Evolutionary conservation across 441 rosid species (phyloP).

Genomic region (Populus hybrid): DNA sequence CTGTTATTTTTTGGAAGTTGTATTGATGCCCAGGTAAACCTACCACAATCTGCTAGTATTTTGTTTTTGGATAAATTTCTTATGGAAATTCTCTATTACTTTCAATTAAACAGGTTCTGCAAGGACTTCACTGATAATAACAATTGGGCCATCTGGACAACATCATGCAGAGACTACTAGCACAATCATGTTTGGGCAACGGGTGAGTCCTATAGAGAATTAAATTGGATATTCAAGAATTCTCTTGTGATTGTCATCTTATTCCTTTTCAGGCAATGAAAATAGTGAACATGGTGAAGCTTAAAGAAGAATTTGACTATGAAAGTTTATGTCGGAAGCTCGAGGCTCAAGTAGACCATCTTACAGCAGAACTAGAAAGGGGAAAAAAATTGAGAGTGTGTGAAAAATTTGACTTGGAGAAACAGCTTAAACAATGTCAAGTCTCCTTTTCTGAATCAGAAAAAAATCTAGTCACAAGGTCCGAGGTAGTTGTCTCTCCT

Average conservation of each 20-base stretch:
- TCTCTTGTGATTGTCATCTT: neutral
- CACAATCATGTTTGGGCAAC: conserved; percentile 91
- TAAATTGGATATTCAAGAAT: neutral
- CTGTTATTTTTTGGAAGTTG: neutral
- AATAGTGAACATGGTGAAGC: conserved; percentile 81
- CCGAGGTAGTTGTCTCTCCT: conserved; percentile 68
- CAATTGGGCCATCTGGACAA: conserved; percentile 80
- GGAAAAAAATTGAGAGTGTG: conserved; percentile 58
- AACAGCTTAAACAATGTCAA: conserved; percentile 49
- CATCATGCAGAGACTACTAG: conserved; percentile 84
- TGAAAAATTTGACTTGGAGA: conserved; percentile 51
- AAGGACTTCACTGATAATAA: conserved; percentile 82
- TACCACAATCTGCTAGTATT: conserved; percentile 5
- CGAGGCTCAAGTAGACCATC: conserved; percentile 71
- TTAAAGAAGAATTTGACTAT: conserved; percentile 92
- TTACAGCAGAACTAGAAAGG: conserved; percentile 81
- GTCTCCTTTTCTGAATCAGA: conserved; percentile 46
- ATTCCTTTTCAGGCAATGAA: conserved; percentile 78
- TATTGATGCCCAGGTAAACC: neutral
- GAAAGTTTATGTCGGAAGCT: conserved; percentile 86
- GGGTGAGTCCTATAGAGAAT: conserved; percentile 51
- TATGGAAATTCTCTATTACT: conserved; percentile 15
- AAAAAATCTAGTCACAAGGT: conserved; percentile 53
- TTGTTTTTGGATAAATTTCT: conserved; percentile 12
- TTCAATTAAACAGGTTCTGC: conserved; percentile 61